These are phyloP conservation scores for Penicillium atrosanguineum DNA, from an alignment of 495 filamentous ascomycete genomes.

Conservation along the genomic window DNA sequence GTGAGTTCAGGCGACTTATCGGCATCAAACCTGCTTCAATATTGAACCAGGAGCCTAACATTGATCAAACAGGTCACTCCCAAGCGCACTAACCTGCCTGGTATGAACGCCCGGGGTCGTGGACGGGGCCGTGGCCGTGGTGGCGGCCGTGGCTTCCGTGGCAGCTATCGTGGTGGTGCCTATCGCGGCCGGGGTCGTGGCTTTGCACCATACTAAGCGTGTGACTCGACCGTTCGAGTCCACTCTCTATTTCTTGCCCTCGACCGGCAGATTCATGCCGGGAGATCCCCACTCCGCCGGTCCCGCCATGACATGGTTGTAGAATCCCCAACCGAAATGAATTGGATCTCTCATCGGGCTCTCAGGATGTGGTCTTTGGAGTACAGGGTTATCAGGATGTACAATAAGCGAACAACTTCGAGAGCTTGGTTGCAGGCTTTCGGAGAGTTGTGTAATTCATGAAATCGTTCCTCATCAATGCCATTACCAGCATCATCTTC, in stretches of 20 bases:
- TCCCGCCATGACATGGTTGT: conserved; percentile 5
- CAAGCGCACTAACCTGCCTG: conserved; percentile 95
- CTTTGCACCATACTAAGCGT: conserved; percentile 71
- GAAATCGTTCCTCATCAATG: neutral
- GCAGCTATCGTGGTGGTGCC: conserved; percentile 80
- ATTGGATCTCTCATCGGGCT: conserved; percentile 11
- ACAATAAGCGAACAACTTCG: conserved; percentile 32
- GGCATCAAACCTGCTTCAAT: neutral
- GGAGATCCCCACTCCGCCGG: conserved; percentile 2
- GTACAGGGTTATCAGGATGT: conserved; percentile 33
- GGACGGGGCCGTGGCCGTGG: conserved; percentile 68
- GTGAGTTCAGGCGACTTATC: conserved; percentile 40
- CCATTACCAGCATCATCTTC: neutral
- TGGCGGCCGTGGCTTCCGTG: conserved; percentile 66
- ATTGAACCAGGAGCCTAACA: neutral
- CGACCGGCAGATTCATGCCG: neutral
- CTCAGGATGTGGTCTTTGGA: conserved; percentile 28
- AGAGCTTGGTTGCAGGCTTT: conserved; percentile 3
- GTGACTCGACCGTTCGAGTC: neutral
- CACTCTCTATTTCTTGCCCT: neutral
- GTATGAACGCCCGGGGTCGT: conserved; percentile 74
- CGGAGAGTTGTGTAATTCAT: conserved; percentile 8
- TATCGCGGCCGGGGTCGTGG: conserved; percentile 74
- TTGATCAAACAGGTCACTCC: conserved; percentile 69
- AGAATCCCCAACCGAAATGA: conserved; percentile 4